Conservation (phyloP, 108 stramenopile genomes). For the Epipyxis sp. region DNA sequence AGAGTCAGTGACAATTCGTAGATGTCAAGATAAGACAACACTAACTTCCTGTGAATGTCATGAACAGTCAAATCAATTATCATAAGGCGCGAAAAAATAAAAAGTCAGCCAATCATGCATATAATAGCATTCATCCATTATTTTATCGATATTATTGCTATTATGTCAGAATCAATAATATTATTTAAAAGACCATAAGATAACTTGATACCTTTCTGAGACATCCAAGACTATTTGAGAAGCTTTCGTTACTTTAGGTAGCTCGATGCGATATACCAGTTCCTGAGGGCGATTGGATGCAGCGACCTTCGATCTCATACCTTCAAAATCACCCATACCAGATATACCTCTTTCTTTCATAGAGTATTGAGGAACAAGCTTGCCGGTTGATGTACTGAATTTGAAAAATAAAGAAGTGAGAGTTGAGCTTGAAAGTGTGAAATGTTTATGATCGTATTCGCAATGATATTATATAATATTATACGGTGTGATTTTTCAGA, state of each 20-base stretch:
- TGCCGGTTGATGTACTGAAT: neutral
- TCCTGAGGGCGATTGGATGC: conserved; percentile 31
- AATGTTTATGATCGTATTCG: too few species aligned
- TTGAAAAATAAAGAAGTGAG: too few species aligned
- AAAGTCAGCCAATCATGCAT: too few species aligned
- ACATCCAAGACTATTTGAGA: conserved; percentile 33
- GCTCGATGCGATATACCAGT: conserved; percentile 33
- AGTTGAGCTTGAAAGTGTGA: too few species aligned
- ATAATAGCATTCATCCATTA: too few species aligned
- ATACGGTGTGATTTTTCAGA: too few species aligned
- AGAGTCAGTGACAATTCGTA: conserved; percentile 33
- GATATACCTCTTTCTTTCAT: neutral
- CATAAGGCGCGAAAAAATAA: too few species aligned
- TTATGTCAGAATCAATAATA: too few species aligned
- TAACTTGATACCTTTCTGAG: conserved; percentile 17
- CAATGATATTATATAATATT: too few species aligned
- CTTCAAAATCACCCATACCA: conserved; percentile 22
- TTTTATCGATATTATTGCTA: too few species aligned
- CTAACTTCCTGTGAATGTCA: neutral
- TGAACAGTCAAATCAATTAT: neutral
- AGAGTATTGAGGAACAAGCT: neutral
- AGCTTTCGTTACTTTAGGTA: conserved; percentile 28
- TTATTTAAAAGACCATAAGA: too few species aligned
- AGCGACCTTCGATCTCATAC: neutral
- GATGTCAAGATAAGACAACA: neutral